Conservation (phyloP, 257 asterid species). For the Salvia hispanica region DNA sequence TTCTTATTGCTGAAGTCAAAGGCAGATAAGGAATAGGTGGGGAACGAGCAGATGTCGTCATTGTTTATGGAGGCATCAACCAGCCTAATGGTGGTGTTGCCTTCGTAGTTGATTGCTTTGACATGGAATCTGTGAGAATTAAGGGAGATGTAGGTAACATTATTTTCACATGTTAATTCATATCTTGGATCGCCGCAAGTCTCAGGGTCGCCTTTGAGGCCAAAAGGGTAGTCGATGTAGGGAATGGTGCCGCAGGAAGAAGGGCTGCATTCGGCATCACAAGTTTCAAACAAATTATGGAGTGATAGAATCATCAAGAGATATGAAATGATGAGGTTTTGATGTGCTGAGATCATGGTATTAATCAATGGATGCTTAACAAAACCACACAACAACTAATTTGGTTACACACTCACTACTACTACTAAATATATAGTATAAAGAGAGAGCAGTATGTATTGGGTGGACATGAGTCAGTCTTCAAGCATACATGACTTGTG, state of each 20-base stretch:
- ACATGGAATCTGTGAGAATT: constrained; percentile 27
- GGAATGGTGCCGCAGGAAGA: constrained; percentile 43
- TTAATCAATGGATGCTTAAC: too few relatives aligned
- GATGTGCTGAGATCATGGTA: too few relatives aligned
- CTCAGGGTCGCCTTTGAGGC: constrained; percentile 42
- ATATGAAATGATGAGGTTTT: too few relatives aligned
- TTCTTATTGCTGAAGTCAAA: background rate
- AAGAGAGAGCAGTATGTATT: too few relatives aligned
- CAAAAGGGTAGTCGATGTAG: constrained; percentile 35
- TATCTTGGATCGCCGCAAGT: constrained; percentile 43
- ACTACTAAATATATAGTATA: too few relatives aligned
- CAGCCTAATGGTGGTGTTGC: constrained; percentile 30
- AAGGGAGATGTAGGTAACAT: constrained; percentile 20
- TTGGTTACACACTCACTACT: too few relatives aligned
- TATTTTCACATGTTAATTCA: constrained; percentile 37
- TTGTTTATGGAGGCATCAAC: constrained; percentile 29
- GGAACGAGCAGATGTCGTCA: constrained; percentile 17
- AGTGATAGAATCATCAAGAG: too few relatives aligned
- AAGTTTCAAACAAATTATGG: constrained; percentile 14
- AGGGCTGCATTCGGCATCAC: constrained; percentile 25
- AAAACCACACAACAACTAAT: too few relatives aligned
- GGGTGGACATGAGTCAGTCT: too few relatives aligned
- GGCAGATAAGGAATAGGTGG: background rate
- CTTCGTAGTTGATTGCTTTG: constrained; percentile 26
- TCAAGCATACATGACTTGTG: too few relatives aligned